Base-by-base conservation (phyloP, 352 stramenopile species). In the Peronospora farinosa region DNA sequence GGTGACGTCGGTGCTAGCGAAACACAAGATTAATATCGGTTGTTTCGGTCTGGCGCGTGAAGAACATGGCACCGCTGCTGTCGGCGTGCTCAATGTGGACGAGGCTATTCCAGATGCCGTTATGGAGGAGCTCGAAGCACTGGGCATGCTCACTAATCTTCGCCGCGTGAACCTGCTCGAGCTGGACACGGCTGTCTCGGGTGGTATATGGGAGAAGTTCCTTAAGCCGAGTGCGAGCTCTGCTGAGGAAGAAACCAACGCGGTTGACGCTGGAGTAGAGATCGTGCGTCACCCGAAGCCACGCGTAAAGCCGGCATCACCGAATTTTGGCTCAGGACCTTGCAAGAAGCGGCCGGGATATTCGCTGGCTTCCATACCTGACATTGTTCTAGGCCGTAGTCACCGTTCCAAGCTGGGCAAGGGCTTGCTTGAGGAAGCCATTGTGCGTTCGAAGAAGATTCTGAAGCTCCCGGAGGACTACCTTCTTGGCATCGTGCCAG, bases 311-410 rank as follows among this genome's bases (percentile, higher is more conserved):
- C 92, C 92, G 0, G 54, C 53, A 16, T 92, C 85, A 54, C 92
- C 96, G 10, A 95, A 98, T 69, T 99, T 99, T 72, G 96, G 92
- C 44, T 98, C 92, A 11, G 96, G 96, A 31, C 96, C 96, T 38
- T 99, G 95, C 86, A 98, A 98, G 71, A 99, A 99, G 75, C 92
- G 95, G 15, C 96, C 96, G 5, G 96, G 95, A 27, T 99, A 97
- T 71, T 80, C 82, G 39, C 64, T 98, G 28, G 52, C 70, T 42
- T 90, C 79, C 43, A 82, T 99, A 19, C 88, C 90, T 51, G 76
- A 84, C 15, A 69, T 96, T 25, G 83, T 75, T 13, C 65, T 98
- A 8, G 96, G 96, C 23, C 82, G 96, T 28, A 98, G 91, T 31
- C 96, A 99, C 67, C 92, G 96, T 23, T 98, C 93, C 13, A 96